Evolutionary conservation across 1,284 basidiomycete species (phyloP).

Genomic region (Microbotryum violaceum): DNA sequence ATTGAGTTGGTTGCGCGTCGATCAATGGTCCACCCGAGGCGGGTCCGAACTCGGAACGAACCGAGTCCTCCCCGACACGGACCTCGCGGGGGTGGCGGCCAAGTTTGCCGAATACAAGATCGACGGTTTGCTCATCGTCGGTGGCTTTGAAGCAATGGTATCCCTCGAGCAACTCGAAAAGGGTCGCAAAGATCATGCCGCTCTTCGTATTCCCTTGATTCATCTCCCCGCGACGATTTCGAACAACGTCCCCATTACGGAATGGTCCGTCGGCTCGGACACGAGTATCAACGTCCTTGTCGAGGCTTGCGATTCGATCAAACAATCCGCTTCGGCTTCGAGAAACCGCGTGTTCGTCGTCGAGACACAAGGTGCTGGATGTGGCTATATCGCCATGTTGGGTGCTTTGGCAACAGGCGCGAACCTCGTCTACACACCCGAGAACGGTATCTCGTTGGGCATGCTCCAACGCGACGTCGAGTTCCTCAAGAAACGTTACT

Average conservation of each 20-base stretch:
- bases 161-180: constrained; percentile 70
- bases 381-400: constrained; percentile 90
- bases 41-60: constrained; percentile 99
- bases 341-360: constrained; percentile 94
- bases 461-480: constrained; percentile 75
- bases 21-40: constrained; percentile 90
- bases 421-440: constrained; percentile 87
- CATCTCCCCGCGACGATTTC: constrained; percentile 74
- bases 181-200: constrained; percentile 71
- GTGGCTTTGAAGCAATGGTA: constrained; percentile 91
- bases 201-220: constrained; percentile 87
- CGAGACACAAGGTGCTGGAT: constrained; percentile 92
- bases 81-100: constrained; percentile 77
- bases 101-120: constrained; percentile 82
- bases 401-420: constrained; percentile 91
- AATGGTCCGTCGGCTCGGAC: constrained; percentile 89
- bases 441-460: constrained; percentile 76
- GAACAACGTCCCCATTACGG: constrained; percentile 96
- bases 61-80: constrained; percentile 72
- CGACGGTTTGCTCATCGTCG: constrained; percentile 79
- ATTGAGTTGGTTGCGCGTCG: constrained; percentile 93
- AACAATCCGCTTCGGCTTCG: constrained; percentile 92
- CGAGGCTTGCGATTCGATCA: constrained; percentile 94
- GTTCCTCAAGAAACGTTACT: constrained; percentile 80
- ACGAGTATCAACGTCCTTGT: constrained; percentile 96